Evolutionary conservation across 176 grass and related monocot genomes (phyloP), one percentile per base, ranked within the genome.

Genomic region (Poa annua): DNA sequence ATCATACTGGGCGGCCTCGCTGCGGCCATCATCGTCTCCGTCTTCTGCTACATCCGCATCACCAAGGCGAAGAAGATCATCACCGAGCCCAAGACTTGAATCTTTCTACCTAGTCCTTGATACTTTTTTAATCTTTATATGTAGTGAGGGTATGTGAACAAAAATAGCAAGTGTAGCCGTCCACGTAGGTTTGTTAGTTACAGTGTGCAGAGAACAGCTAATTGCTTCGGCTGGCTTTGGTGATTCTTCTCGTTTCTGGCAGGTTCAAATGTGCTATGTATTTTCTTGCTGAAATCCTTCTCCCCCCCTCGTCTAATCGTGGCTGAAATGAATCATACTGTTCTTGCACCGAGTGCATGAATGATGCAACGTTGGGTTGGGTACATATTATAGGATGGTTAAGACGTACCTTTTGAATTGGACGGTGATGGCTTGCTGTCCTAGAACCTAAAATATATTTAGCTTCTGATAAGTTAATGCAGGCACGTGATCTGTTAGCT

Each of bases 1-100:
- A 71, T 95, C 53, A 95, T 95, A 17, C 61, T 98, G 13, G 88
- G 83, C 2, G 96, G 90, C 3, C 80, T 98, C 32, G 84, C 88
- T 0, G 84, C 77, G 5, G 87, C 96, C 4, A 75, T 98, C 71
- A 32, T 98, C 47, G 76, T 81, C 29, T 60, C 90, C 0, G 87
- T 95, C 29, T 86, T 98, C 56, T 93, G 71, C 88, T 98, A 98
- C 83, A 91, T 98, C 78, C 88, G 96, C 24, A 91, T 98, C 74
- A 98, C 96, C 3, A 94, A 85, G 87, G 81, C 75, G 19, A 95
- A 91, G 77, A 91, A 69, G 71, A 74, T 33, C 19, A 22, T 36
- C 2, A 41, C 38, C 38, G 92, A 91, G 16, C 77, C 84, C 5
- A 95, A 98, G 90, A 80, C 76, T 74, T 94, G 49, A 90, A 33